Percentiles rank a stretch among this genome's conserved stretches.
These are phyloP conservation scores for Trichoderma asperelloides DNA, from an alignment of 495 filamentous ascomycete species.

Conservation along the genomic window DNA sequence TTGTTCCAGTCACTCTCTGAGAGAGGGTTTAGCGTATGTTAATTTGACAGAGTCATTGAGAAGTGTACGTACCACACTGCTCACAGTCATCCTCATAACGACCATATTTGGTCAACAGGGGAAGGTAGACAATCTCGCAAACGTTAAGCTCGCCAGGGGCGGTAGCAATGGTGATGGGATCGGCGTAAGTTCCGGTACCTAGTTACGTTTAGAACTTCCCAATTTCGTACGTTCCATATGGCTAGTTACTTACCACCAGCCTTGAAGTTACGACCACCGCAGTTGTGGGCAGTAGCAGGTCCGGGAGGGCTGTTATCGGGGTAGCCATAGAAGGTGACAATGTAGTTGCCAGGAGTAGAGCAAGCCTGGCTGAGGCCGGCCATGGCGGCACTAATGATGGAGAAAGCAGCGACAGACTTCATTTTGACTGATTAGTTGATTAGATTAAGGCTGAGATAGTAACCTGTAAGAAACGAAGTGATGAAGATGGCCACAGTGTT, in stretches of 20 bases:
- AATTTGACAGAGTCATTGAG: not conserved
- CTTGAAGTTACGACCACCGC: constrained; percentile 24
- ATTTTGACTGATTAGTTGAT: not conserved
- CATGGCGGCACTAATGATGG: not conserved
- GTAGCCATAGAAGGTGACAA: constrained; percentile 26
- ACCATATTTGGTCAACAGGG: constrained; percentile 37
- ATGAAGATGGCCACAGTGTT: not conserved
- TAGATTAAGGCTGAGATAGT: not conserved
- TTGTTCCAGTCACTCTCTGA: constrained; percentile 22
- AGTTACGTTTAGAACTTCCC: not conserved
- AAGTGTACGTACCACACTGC: constrained; percentile 15
- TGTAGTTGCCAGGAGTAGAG: constrained; percentile 19
- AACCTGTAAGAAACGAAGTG: too few species aligned
- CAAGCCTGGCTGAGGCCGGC: constrained; percentile 14
- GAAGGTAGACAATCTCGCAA: constrained; percentile 40
- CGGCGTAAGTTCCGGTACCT: constrained; percentile 33
- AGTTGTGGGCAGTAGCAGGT: constrained; percentile 27
- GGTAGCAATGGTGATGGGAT: constrained; percentile 40
- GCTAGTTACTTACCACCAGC: constrained; percentile 13
- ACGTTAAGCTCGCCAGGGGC: constrained; percentile 28
- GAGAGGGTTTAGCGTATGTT: constrained; percentile 9
- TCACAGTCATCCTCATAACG: constrained; percentile 17
- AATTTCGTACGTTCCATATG: not conserved
- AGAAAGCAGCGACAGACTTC: constrained; percentile 1
- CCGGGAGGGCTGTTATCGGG: constrained; percentile 39